Evolutionary conservation across 2,329 filamentous ascomycete species (phyloP), one percentile per base, ranked within the genome.

Genomic region (Thelonectria rubi): DNA sequence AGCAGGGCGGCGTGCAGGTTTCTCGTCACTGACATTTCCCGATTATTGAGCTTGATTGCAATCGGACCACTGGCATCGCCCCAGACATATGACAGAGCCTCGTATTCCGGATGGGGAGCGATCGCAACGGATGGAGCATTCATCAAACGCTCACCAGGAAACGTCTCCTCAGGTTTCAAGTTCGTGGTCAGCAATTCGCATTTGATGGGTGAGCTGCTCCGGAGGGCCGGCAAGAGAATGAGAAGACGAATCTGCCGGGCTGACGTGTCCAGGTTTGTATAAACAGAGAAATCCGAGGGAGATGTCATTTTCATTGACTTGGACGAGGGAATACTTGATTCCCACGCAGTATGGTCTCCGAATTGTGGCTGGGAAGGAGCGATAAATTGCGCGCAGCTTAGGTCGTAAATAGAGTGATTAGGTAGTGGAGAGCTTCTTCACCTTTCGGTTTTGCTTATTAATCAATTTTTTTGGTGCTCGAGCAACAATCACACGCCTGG

Each of bases 71-170:
- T 30, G 18, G 54, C 24, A 21, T 54, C n/a, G 6, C 60, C 55
- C 60, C 55, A 59, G 18, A 50, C 50, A 21, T 62, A 62, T 1
- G 60, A 59, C 6, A 62, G 55, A n/a, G 60, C 50, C 30, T 47
- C 45, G 30, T 48, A 48, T 45, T 10, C 37, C 37, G 37, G 37
- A n/a, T n/a, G 37, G 37, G 26, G 14, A 7, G 37, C 15, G 5
- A 39, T 14, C 15, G 37, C 37, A 14, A 14, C 15, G 37, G 37
- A 5, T 39, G 37, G 37, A 39, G 37, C 8, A 14, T 39, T 14
- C 37, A 39, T 14, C 37, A 39, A 39, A 14, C 15, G 37, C 15
- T 39, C 37, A 39, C 37, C 37, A 39, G 37, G 37, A 39, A 39
- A 39, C 10, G 8, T 39, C 37, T 39, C 37, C 8, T 7, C 37